Evolutionary conservation across 2,329 filamentous ascomycete genomes (phyloP).

Genomic region (Curvularia lunata): DNA sequence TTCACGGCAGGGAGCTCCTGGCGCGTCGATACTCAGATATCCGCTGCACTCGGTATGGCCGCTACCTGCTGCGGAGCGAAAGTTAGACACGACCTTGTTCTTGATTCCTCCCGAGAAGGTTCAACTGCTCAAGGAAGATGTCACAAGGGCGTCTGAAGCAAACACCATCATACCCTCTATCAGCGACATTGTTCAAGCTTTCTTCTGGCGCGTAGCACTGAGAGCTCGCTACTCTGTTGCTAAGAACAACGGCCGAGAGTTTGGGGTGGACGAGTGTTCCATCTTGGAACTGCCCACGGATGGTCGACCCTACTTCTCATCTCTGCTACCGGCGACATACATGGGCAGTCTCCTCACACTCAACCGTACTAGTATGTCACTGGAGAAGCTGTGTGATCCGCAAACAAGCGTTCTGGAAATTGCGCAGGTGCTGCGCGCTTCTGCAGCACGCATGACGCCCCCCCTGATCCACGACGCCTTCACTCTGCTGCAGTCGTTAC

Average conservation of each 20-base stretch:
- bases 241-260: constrained; percentile 20
- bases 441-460: constrained; percentile 31
- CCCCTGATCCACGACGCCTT: constrained; percentile 37
- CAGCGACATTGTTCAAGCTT: constrained; percentile 52
- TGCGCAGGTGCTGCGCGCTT: constrained; percentile 29
- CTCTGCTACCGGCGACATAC: constrained; percentile 32
- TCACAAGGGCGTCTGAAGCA: constrained; percentile 27
- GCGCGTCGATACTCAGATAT: constrained; percentile 27
- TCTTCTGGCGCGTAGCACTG: constrained; percentile 50
- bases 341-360: constrained; percentile 40
- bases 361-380: constrained; percentile 33
- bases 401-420: constrained; percentile 28
- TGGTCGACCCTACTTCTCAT: constrained; percentile 37
- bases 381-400: constrained; percentile 30
- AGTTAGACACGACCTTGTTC: constrained; percentile 42
- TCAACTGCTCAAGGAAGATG: constrained; percentile 39
- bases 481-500: constrained; percentile 29
- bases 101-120: constrained; percentile 41
- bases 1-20: background rate
- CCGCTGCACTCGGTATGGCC: constrained; percentile 41
- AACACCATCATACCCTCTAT: constrained; percentile 38
- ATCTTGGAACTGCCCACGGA: constrained; percentile 46
- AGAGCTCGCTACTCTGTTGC: constrained; percentile 46
- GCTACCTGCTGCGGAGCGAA: constrained; percentile 33
- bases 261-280: constrained; percentile 19